A percentile compares a stretch with the other conserved stretches of the same genome.
These are phyloP conservation scores for Sequoiadendron giganteum DNA, from an alignment of 75 land plant species.

Conservation along the genomic window DNA sequence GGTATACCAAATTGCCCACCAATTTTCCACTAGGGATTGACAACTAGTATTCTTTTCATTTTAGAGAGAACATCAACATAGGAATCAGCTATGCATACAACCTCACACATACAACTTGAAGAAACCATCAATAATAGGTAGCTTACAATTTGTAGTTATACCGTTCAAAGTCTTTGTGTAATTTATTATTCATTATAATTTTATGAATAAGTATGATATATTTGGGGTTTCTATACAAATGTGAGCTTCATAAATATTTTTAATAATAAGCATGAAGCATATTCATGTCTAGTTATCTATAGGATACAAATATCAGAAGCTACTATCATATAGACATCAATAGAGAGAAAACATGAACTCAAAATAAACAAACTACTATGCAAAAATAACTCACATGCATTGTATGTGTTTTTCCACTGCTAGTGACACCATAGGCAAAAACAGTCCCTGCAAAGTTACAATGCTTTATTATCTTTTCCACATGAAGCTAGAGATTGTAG, in stretches of 20 bases:
- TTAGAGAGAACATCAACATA: not conserved
- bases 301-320: not conserved
- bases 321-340: not conserved
- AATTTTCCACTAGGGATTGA: not conserved
- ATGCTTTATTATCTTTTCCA: not conserved
- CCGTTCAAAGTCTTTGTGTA: not conserved
- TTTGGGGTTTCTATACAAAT: not conserved
- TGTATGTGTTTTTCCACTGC: constrained; percentile 62
- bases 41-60: not conserved
- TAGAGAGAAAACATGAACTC: not conserved
- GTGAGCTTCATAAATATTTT: not conserved
- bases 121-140: not conserved
- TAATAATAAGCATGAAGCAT: not conserved
- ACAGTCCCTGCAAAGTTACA: constrained; percentile 39
- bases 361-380: not conserved
- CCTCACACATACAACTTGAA: not conserved
- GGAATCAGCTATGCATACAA: not conserved
- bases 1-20: not conserved
- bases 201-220: not conserved
- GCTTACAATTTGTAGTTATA: not conserved
- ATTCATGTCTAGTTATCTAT: not conserved
- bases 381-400: constrained; percentile 48
- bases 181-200: not conserved
- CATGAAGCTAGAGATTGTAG: not conserved
- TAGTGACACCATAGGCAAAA: constrained; percentile 62